Base-by-base conservation (phyloP, 305 asterid genomes). In the Ajuga reptans region DNA sequence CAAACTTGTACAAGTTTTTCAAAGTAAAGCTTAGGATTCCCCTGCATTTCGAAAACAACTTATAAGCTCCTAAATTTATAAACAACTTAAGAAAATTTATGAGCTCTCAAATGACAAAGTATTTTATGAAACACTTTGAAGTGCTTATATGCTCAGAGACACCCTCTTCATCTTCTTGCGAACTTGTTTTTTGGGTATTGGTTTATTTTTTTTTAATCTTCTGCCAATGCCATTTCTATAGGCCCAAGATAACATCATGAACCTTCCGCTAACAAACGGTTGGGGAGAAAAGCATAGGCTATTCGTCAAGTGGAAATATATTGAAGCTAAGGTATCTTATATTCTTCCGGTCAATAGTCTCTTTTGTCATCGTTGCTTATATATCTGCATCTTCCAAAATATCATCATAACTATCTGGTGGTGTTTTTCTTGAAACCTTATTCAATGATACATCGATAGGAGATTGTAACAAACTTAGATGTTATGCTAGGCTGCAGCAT, bases 191-290 rank as follows among this genome's bases (percentile, higher is more conserved):
- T 21, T 21, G 27, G 27, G 27, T 1, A 21, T 5, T 1, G 41
- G 4, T 6, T 6, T 36, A 36, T 6, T 36, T 36, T 36, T 1
- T 5, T n/a, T n/a, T n/a, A n/a, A n/a, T n/a, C 27, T 21, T 21
- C 27, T 21, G 2, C 2, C 2, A 2, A 21, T 31, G 36, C 36
- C 6, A 2, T n/a, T 14, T 67, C 34, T 76, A 54, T 64, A 91
- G 97, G 97, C 95, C 52, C 97, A 94, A 86, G 97, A 91, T 80
- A 94, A 94, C 81, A 86, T 94, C 71, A 85, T 77, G 93, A 89
- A 87, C 81, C 92, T 91, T 76, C 91, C 90, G 24, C 79, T 91
- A 71, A 80, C 95, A 76, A 87, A 89, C 73, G 96, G 99, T 31
- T 91, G 99, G 99, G 99, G 99, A 66, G 96, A 87, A 84, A 94